Base-by-base conservation (phyloP, 257 asterid species). In the Sherardia arvensis region DNA sequence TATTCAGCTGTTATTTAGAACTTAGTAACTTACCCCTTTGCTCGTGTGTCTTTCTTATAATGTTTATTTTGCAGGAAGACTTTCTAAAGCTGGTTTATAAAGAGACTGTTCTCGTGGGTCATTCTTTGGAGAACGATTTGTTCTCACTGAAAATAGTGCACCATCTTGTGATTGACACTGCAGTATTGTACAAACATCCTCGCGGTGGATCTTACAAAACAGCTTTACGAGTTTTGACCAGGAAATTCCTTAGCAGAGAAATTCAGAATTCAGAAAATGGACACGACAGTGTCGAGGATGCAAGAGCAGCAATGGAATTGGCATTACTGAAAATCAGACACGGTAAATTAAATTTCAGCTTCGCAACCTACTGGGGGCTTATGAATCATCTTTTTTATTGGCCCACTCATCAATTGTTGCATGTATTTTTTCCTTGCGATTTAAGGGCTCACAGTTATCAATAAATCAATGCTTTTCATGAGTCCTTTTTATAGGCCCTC, bases 41-140 rank as follows among this genome's bases (percentile, higher is more conserved):
- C 61, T 11, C 53, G 36, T 54, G 14, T 27, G 43, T 62, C 38
- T 61, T 51, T 26, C 62, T 48, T 67, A 64, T 51, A 25, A 59
- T 69, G 45, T 53, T 63, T 57, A 66, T 23, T 80, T 63, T 83
- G 73, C 88, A 90, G 99, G 92, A 79, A 75, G 86, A 81, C 64
- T 84, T 90, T 81, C 85, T 84, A 64, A 81, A 67, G 67, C 76
- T 90, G 71, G 97, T 93, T 60, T 27, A 76, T 82, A 85, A 83
- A 72, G 99, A 87, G 79, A 93, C 99, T 67, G 69, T 87, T 77
- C 95, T 93, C 25, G 87, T 90, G 68, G 99, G 97, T 33, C 97
- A 93, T 71, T 90, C 99, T 27, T 78, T 93, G 69, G 99, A 93
- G 81, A 93, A 90, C 74, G 97, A 90, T 87, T 80, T 93, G 78